These are phyloP conservation scores for Nannochloropsis salina DNA, from an alignment of 108 stramenopile species.

Conservation along the genomic window DNA sequence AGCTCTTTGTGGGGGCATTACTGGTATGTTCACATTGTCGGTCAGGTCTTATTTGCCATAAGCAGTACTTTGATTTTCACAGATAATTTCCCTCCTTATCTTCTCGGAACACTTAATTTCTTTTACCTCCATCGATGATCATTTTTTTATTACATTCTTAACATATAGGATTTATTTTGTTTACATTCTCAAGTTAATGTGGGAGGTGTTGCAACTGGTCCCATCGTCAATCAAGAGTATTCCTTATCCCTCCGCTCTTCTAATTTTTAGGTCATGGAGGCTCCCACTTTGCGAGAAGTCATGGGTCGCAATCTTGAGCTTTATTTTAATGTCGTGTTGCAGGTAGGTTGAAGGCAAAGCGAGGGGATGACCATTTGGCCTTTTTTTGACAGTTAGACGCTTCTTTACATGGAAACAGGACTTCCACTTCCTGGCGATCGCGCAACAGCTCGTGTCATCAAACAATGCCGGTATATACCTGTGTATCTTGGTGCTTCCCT, in stretches of 20 bases:
- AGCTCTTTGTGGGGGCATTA: conserved; percentile 78
- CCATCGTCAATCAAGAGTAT: no score
- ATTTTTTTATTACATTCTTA: no score
- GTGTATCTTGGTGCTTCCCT: not conserved
- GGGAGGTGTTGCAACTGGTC: no score
- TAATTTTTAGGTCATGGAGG: not conserved
- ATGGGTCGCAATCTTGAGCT: not conserved
- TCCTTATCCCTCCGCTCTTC: not conserved
- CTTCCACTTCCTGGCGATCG: conserved; percentile 7
- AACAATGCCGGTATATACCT: not conserved
- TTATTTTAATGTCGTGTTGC: not conserved
- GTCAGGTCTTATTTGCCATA: no score
- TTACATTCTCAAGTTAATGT: no score
- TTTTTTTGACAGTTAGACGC: no score
- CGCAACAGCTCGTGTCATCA: not conserved
- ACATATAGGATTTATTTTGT: no score
- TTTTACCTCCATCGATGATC: no score
- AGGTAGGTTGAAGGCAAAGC: conserved; percentile 63
- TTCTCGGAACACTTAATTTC: no score
- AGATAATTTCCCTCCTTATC: no score
- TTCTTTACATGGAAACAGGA: conserved; percentile 23
- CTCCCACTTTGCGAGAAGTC: not conserved
- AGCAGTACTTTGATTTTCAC: no score
- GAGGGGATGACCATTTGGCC: conserved; percentile 36
- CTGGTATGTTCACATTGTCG: conserved; percentile 45